Percentiles rank a stretch among this genome's conserved stretches.
Evolutionary conservation across 2,329 filamentous ascomycete species (phyloP).

Genomic region (Rosellinia necatrix): DNA sequence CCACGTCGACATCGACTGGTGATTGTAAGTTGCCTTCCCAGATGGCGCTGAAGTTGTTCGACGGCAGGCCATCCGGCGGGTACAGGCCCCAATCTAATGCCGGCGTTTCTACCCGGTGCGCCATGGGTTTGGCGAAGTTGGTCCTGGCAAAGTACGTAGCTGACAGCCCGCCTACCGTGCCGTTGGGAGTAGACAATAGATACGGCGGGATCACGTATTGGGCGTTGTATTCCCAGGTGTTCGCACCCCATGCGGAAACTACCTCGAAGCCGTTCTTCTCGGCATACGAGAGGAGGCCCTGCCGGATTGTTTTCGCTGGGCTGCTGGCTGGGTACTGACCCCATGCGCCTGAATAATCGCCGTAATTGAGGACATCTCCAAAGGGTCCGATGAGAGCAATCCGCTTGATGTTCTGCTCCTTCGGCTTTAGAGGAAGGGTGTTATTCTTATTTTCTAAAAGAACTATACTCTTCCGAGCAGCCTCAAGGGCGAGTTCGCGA

Average conservation of each 20-base stretch:
- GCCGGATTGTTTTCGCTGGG: slow-evolving; percentile 46
- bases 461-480: slow-evolving; percentile 49
- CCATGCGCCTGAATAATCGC: slow-evolving; percentile 49
- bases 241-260: slow-evolving; percentile 48
- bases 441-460: slow-evolving; percentile 48
- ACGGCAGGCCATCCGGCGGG: slow-evolving; percentile 47
- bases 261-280: slow-evolving; percentile 38
- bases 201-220: slow-evolving; percentile 51
- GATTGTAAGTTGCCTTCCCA: slow-evolving; percentile 48
- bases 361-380: slow-evolving; percentile 48
- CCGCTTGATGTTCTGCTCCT: slow-evolving; percentile 38
- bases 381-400: slow-evolving; percentile 50
- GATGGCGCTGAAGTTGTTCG: slow-evolving; percentile 50
- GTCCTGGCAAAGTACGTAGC: slow-evolving; percentile 49
- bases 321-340: slow-evolving; percentile 45
- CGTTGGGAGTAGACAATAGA: slow-evolving; percentile 43
- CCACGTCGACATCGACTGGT: slow-evolving; percentile 44
- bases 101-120: slow-evolving; percentile 43
- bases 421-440: slow-evolving; percentile 44
- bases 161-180: slow-evolving; percentile 43
- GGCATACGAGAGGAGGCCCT: slow-evolving; percentile 42
- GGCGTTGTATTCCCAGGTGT: slow-evolving; percentile 50
- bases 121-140: slow-evolving; percentile 42
- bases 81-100: slow-evolving; percentile 51
- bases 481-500: slow-evolving; percentile 45